These are phyloP conservation scores for Petasospora fabianii DNA, from an alignment of 1,139 yeast species.

Conservation along the genomic window DNA sequence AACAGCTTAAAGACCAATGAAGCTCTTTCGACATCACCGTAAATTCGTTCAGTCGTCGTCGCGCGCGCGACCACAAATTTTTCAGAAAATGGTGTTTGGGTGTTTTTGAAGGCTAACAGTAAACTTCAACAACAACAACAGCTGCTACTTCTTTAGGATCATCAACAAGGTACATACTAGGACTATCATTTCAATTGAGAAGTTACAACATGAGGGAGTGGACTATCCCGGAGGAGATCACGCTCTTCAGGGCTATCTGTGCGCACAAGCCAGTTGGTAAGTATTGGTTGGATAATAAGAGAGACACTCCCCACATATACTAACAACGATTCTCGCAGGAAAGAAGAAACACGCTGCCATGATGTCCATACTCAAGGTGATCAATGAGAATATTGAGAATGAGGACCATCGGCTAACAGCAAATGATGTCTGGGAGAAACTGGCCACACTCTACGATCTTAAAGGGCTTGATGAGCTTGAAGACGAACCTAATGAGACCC, in stretches of 20 bases:
- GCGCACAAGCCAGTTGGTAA: constrained; percentile 60
- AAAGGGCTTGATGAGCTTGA: constrained; percentile 53
- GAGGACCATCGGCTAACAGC: constrained; percentile 37
- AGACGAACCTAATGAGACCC: constrained; percentile 30
- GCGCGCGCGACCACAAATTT: constrained; percentile 2
- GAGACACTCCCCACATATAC: no score
- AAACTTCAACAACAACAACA: no score
- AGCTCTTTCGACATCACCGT: no score
- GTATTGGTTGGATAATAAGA: no score
- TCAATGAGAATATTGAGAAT: constrained; percentile 37
- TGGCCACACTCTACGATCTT: constrained; percentile 51
- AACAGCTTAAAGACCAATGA: no score
- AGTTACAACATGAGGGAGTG: constrained; percentile 36
- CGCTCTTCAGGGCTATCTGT: constrained; percentile 61
- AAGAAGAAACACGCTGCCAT: constrained; percentile 55
- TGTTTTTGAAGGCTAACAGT: background rate
- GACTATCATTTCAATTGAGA: no score
- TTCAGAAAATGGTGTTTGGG: constrained; percentile 5
- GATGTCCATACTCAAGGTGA: constrained; percentile 47
- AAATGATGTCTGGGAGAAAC: constrained; percentile 56
- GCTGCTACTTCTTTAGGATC: no score
- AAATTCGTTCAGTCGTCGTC: background rate
- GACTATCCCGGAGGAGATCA: constrained; percentile 64
- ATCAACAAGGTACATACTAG: no score
- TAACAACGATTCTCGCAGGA: constrained; percentile 6